Evolutionary conservation across 352 stramenopile genomes (phyloP).

Genomic region (Pythium rhizo-oryzae): DNA sequence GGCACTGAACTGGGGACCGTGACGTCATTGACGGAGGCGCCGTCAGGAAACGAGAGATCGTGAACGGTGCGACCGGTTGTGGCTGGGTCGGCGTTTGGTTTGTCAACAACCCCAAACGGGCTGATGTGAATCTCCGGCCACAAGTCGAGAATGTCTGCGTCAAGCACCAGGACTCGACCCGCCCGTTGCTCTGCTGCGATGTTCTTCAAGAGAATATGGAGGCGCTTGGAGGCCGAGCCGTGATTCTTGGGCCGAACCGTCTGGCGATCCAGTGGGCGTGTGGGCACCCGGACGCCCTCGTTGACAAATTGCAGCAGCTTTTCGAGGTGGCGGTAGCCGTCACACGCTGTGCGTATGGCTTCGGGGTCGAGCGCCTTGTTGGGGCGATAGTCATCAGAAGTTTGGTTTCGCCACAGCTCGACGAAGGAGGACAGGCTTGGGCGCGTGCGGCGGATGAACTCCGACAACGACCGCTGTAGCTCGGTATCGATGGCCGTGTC

Average conservation of each 20-base stretch:
- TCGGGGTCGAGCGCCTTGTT: constrained; percentile 2
- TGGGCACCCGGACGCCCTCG: constrained; percentile 1
- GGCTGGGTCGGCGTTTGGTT: background rate
- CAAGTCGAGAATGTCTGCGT: constrained; percentile 5
- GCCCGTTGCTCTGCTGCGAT: constrained; percentile 8
- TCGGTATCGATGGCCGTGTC: too few species aligned
- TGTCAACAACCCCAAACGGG: constrained; percentile 9
- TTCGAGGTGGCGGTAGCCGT: background rate
- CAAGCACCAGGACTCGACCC: background rate
- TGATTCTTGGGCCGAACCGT: too few species aligned
- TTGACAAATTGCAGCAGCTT: background rate
- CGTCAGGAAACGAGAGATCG: constrained; percentile 4
- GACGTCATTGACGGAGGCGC: background rate
- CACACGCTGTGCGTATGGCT: background rate
- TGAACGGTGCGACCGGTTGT: constrained; percentile 2
- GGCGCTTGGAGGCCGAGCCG: too few species aligned
- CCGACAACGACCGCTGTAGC: too few species aligned
- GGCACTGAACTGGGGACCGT: background rate
- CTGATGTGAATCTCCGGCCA: constrained; percentile 7
- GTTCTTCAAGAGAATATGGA: too few species aligned
- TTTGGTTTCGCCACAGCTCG: constrained; percentile 2
- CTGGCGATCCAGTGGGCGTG: too few species aligned
- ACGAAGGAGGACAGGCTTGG: background rate
- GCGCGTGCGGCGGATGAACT: background rate
- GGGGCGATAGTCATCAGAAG: constrained; percentile 3